Evolutionary conservation across 805 yeast genomes (phyloP).

Genomic region (Lipomyces starkeyi): DNA sequence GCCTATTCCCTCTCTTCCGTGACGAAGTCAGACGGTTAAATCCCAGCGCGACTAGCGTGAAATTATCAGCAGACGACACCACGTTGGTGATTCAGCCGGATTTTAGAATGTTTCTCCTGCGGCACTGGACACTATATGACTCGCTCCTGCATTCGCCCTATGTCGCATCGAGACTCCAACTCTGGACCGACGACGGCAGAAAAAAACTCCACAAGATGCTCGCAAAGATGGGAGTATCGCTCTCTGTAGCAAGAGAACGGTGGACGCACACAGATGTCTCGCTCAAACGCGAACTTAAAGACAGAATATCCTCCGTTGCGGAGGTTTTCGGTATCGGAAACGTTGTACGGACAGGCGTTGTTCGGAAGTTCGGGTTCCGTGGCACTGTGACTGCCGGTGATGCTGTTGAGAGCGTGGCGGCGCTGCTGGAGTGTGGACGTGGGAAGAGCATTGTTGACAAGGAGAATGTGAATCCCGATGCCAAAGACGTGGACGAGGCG

Average conservation of each 20-base stretch:
- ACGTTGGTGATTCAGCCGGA: slow-evolving; percentile 75
- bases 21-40: slow-evolving; percentile 83
- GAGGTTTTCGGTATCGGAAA: slow-evolving; percentile 82
- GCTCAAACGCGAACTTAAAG: slow-evolving; percentile 73
- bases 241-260: slow-evolving; percentile 84
- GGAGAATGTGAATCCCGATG: slow-evolving; percentile 41
- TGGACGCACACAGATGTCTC: slow-evolving; percentile 90
- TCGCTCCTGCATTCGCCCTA: slow-evolving; percentile 89
- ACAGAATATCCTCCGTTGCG: slow-evolving; percentile 70
- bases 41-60: slow-evolving; percentile 42
- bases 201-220: slow-evolving; percentile 86
- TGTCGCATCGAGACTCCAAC: slow-evolving; percentile 80
- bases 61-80: slow-evolving; percentile 40
- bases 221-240: slow-evolving; percentile 94
- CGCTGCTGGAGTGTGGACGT: slow-evolving; percentile 65
- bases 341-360: slow-evolving; percentile 81
- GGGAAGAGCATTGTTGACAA: slow-evolving; percentile 37
- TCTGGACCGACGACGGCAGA: slow-evolving; percentile 93
- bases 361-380: slow-evolving; percentile 83
- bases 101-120: slow-evolving; percentile 79
- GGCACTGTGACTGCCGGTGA: slow-evolving; percentile 92
- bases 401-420: slow-evolving; percentile 85
- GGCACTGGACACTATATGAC: slow-evolving; percentile 94
- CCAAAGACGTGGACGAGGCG: slow-evolving; percentile 10
- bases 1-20: slow-evolving; percentile 71